Evolutionary conservation across 208 protist species (phyloP).

Genomic region (Porcisia deanei): DNA sequence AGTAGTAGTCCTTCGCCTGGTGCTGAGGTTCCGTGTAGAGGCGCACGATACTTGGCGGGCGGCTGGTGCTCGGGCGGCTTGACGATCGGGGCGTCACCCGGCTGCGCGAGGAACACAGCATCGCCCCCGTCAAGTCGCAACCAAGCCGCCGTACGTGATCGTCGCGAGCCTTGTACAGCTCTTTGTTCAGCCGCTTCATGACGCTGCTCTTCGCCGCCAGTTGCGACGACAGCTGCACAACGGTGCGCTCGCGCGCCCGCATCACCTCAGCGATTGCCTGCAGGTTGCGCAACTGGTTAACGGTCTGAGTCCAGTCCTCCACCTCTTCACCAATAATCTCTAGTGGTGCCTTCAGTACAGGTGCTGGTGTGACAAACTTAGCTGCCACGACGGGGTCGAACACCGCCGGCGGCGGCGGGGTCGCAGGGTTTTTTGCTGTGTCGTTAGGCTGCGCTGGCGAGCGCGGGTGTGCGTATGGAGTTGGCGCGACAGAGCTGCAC

Average conservation of each 20-base stretch:
- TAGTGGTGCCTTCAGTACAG: slow-evolving; percentile 14
- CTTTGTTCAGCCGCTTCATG: slow-evolving; percentile 26
- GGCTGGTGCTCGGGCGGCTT: neutral
- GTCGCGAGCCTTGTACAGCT: slow-evolving; percentile 39
- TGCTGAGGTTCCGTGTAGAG: slow-evolving; percentile 27
- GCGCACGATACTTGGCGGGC: slow-evolving; percentile 2
- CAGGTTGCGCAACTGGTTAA: slow-evolving; percentile 34
- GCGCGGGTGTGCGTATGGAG: neutral
- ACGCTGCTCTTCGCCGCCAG: slow-evolving; percentile 4
- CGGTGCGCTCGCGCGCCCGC: slow-evolving; percentile 36
- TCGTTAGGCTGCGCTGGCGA: slow-evolving; percentile 1
- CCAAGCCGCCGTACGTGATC: slow-evolving; percentile 13
- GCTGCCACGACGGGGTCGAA: slow-evolving; percentile 7
- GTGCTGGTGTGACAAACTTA: slow-evolving; percentile 20
- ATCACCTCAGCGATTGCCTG: slow-evolving; percentile 25
- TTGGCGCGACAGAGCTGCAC: neutral
- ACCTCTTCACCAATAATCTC: slow-evolving; percentile 34
- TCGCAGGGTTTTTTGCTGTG: neutral
- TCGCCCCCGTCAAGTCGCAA: slow-evolving; percentile 31
- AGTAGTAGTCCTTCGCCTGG: slow-evolving; percentile 29
- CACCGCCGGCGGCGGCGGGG: slow-evolving; percentile 1
- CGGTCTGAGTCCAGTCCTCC: slow-evolving; percentile 33
- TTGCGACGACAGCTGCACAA: slow-evolving; percentile 6
- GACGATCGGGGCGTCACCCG: neutral
- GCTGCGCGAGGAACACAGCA: slow-evolving; percentile 14